Percentiles rank a stretch among this genome's conserved stretches.
Evolutionary conservation across 2,329 filamentous ascomycete genomes (phyloP).

Genomic region (Trichophaea hybrida): DNA sequence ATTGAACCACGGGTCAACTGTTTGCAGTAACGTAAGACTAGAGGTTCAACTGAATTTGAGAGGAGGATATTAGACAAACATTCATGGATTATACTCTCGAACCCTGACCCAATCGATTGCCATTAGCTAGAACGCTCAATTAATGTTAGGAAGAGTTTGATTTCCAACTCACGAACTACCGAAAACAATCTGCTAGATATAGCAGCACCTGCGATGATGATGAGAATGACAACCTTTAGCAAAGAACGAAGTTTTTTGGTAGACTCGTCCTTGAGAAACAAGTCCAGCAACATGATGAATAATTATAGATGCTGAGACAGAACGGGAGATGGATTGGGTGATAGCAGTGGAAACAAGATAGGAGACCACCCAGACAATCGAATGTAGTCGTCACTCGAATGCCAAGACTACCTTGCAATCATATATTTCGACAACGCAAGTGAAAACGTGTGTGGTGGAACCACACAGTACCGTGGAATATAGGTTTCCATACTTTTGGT

Average conservation of each 20-base stretch:
- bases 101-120: slow-evolving; percentile 42
- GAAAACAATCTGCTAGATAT: slow-evolving; percentile 92
- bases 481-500: too few relatives aligned
- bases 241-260: slow-evolving; percentile 70
- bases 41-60: neutral
- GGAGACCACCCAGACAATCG: too few relatives aligned
- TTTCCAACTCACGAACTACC: slow-evolving; percentile 65
- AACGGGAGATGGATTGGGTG: too few relatives aligned
- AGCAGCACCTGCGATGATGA: slow-evolving; percentile 78
- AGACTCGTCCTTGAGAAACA: slow-evolving; percentile 62
- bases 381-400: too few relatives aligned
- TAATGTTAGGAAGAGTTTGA: neutral
- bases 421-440: too few relatives aligned
- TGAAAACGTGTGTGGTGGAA: too few relatives aligned
- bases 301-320: too few relatives aligned
- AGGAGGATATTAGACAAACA: slow-evolving; percentile 47
- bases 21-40: slow-evolving; percentile 10
- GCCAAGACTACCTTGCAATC: too few relatives aligned
- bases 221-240: slow-evolving; percentile 77
- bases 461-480: too few relatives aligned
- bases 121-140: too few relatives aligned
- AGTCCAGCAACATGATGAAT: slow-evolving; percentile 34
- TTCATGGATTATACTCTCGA: slow-evolving; percentile 99
- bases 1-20: slow-evolving; percentile 99
- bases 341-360: too few relatives aligned